A percentile compares a stretch with the other conserved stretches of the same genome.
Conservation (phyloP, 208 protist genomes). For the Naegleria lovaniensis region DNA sequence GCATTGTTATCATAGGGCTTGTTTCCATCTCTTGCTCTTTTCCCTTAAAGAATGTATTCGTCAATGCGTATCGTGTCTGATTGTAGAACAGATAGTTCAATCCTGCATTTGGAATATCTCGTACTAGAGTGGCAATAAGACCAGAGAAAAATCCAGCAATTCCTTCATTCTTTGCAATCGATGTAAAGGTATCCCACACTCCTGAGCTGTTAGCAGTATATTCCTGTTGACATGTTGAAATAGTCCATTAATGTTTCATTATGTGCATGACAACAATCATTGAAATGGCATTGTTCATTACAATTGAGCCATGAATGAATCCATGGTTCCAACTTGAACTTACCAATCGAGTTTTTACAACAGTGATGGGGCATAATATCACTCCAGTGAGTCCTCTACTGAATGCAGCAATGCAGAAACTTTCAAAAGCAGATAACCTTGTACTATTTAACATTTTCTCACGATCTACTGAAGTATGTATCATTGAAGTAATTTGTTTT, state of each 20-base stretch:
- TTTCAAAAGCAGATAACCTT: background rate
- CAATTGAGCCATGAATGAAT: background rate
- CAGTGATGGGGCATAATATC: background rate
- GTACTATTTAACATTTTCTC: background rate
- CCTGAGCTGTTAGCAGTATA: background rate
- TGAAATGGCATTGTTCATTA: too few species aligned
- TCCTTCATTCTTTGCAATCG: background rate
- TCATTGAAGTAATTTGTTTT: background rate
- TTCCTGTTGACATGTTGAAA: background rate
- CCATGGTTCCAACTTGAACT: background rate
- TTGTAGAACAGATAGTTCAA: background rate
- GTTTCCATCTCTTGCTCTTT: background rate
- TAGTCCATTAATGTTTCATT: too few species aligned
- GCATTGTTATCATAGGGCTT: background rate
- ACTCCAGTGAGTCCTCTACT: background rate
- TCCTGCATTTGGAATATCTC: slow-evolving; percentile 18
- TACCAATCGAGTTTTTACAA: slow-evolving; percentile 14
- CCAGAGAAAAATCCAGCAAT: background rate
- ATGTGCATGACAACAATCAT: too few species aligned
- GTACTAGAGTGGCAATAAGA: background rate
- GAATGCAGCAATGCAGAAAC: background rate
- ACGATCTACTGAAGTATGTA: background rate
- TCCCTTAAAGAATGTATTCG: background rate
- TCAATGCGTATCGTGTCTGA: background rate
- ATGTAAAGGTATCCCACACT: background rate